Evolutionary conservation across 495 filamentous ascomycete species (phyloP).

Genomic region (Podospora conica): DNA sequence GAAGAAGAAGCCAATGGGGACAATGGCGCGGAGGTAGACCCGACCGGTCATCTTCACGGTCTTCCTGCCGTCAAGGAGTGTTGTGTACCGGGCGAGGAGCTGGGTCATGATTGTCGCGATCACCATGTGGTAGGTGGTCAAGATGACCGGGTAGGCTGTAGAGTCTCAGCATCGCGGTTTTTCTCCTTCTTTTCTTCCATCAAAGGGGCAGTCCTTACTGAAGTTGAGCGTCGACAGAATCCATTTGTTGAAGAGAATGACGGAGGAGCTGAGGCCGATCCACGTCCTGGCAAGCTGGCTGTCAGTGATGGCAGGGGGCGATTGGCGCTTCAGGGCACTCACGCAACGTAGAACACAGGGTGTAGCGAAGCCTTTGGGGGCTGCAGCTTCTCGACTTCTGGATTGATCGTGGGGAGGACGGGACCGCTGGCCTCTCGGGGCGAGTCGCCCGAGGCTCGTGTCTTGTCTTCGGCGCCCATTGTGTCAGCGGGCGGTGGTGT

Average conservation of each 20-base stretch:
- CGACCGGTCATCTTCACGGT: constrained; percentile 89
- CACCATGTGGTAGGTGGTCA: constrained; percentile 88
- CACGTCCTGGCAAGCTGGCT: constrained; percentile 58
- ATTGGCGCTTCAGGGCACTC: constrained; percentile 33
- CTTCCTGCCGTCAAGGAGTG: constrained; percentile 80
- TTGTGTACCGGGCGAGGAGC: constrained; percentile 77
- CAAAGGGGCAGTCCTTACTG: constrained; percentile 50
- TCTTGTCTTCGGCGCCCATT: constrained; percentile 65
- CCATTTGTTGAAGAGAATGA: constrained; percentile 99
- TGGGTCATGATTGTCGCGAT: constrained; percentile 92
- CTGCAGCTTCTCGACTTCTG: constrained; percentile 57
- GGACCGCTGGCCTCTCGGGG: constrained; percentile 53
- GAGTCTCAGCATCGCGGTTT: constrained; percentile 26
- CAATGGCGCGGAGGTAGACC: constrained; percentile 84
- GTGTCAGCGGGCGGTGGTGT: not conserved
- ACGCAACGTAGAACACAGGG: constrained; percentile 86
- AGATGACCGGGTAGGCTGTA: constrained; percentile 58
- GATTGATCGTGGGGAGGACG: constrained; percentile 74
- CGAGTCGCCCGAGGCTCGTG: constrained; percentile 67
- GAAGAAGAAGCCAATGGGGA: constrained; percentile 91
- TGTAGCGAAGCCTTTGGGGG: constrained; percentile 62
- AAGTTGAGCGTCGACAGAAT: constrained; percentile 80
- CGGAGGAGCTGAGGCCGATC: constrained; percentile 85
- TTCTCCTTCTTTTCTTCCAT: not conserved
- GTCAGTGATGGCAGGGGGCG: not conserved